These are phyloP conservation scores for Clarkia xantiana DNA, from an alignment of 345 rosid species.

Conservation along the genomic window DNA sequence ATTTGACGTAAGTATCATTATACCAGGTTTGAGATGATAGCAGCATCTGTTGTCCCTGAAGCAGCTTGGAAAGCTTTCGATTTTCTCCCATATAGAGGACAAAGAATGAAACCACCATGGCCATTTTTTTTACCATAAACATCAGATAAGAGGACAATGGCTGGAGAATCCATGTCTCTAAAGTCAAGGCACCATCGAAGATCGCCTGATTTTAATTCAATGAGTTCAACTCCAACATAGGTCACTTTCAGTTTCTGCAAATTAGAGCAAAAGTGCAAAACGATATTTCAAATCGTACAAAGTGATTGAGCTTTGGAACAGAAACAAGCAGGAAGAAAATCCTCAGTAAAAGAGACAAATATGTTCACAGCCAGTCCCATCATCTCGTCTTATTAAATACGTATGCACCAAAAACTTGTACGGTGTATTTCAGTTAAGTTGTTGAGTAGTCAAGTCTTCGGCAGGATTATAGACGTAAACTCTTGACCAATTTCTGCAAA, in stretches of 20 bases:
- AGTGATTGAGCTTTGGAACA: conserved; percentile 3
- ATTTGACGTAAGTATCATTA: conserved; percentile 1
- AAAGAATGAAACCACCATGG: conserved; percentile 68
- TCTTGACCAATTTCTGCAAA: too few relatives aligned
- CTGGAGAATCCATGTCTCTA: conserved; percentile 91
- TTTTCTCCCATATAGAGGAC: conserved; percentile 89
- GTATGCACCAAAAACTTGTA: too few relatives aligned
- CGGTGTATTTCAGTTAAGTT: too few relatives aligned
- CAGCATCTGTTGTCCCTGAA: conserved; percentile 79
- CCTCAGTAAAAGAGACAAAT: too few relatives aligned
- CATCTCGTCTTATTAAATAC: too few relatives aligned
- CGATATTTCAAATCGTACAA: not conserved
- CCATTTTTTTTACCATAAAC: conserved; percentile 57
- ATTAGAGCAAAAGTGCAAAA: conserved; percentile 1
- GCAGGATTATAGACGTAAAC: too few relatives aligned
- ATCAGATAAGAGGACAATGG: conserved; percentile 62
- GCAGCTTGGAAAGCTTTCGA: conserved; percentile 96
- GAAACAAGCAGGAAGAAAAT: not conserved
- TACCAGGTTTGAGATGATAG: conserved; percentile 73
- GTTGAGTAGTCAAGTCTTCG: too few relatives aligned
- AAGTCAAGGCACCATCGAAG: conserved; percentile 94
- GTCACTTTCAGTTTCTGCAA: conserved; percentile 84
- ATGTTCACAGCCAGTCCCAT: too few relatives aligned
- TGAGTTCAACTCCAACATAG: conserved; percentile 69
- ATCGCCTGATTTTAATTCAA: conserved; percentile 65